Percentiles rank a stretch among this genome's conserved stretches.
Evolutionary conservation across 2,329 filamentous ascomycete species (phyloP).

Genomic region (Ceratocystis huliohia): DNA sequence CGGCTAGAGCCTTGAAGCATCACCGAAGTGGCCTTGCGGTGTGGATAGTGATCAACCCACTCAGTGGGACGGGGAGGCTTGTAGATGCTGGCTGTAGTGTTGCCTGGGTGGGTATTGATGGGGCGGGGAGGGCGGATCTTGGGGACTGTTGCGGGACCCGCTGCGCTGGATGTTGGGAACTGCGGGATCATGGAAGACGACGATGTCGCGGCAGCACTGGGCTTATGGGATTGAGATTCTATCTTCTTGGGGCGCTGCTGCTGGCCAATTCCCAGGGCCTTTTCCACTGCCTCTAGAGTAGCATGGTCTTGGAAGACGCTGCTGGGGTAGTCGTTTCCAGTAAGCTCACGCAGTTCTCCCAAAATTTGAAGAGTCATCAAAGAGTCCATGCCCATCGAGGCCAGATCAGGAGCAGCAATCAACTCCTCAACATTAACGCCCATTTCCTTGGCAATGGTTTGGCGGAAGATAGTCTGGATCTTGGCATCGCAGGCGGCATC

Average conservation of each 20-base stretch:
- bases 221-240: slow-evolving; percentile 26
- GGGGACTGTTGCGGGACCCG: slow-evolving; percentile 14
- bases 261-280: slow-evolving; percentile 43
- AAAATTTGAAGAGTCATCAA: slow-evolving; percentile 45
- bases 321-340: slow-evolving; percentile 41
- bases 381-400: slow-evolving; percentile 47
- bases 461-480: slow-evolving; percentile 42
- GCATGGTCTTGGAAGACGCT: slow-evolving; percentile 50
- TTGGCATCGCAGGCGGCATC: slow-evolving; percentile 27
- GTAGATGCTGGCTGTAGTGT: slow-evolving; percentile 37
- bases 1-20: slow-evolving; percentile 40
- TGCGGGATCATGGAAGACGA: neutral
- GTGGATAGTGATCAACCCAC: slow-evolving; percentile 34
- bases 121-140: slow-evolving; percentile 23
- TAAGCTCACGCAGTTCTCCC: slow-evolving; percentile 42
- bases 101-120: slow-evolving; percentile 26
- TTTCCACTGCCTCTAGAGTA: slow-evolving; percentile 53
- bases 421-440: slow-evolving; percentile 55
- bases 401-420: slow-evolving; percentile 40
- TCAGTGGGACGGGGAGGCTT: slow-evolving; percentile 31
- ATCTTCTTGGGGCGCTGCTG: slow-evolving; percentile 30
- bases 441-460: slow-evolving; percentile 59
- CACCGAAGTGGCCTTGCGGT: slow-evolving; percentile 38
- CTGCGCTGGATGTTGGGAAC: slow-evolving; percentile 20
- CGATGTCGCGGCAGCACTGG: neutral